Evolutionary conservation across 148 eudicot genomes (phyloP).

Genomic region (Diospyros kaki): DNA sequence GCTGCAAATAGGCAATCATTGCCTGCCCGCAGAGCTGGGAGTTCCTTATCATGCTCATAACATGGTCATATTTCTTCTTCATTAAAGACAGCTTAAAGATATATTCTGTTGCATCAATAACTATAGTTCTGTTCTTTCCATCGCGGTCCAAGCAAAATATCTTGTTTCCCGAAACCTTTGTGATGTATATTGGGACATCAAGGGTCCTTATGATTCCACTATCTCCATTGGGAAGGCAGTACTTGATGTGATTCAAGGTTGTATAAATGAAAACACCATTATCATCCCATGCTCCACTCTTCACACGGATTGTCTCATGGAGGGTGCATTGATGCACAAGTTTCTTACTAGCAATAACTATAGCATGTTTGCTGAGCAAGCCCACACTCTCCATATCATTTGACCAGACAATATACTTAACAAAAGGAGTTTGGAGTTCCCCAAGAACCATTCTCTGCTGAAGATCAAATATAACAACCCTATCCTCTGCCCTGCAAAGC

Average conservation of each 20-base stretch:
- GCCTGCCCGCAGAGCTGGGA: constrained; percentile 97
- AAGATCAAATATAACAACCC: constrained; percentile 78
- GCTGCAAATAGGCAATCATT: constrained; percentile 97
- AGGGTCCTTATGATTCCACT: constrained; percentile 89
- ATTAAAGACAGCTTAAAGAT: constrained; percentile 70
- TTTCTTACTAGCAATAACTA: constrained; percentile 76
- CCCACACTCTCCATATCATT: constrained; percentile 95
- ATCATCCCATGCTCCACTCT: constrained; percentile 98
- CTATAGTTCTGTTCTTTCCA: constrained; percentile 71
- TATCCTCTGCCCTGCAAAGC: constrained; percentile 93
- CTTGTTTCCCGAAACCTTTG: constrained; percentile 70
- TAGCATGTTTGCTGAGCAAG: constrained; percentile 84
- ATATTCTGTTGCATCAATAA: constrained; percentile 83
- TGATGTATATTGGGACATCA: constrained; percentile 79
- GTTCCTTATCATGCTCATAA: constrained; percentile 88
- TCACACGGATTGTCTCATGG: constrained; percentile 94
- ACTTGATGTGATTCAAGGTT: constrained; percentile 84
- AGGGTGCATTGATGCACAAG: constrained; percentile 95
- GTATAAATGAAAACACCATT: constrained; percentile 90
- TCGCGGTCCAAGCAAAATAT: constrained; percentile 89
- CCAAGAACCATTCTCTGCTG: constrained; percentile 88
- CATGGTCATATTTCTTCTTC: constrained; percentile 82
- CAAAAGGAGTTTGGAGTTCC: constrained; percentile 76
- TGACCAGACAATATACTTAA: constrained; percentile 90
- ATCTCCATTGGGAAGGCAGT: constrained; percentile 92